Base-by-base conservation (phyloP, 108 stramenopile genomes). In the Epithemia pelagica region DNA sequence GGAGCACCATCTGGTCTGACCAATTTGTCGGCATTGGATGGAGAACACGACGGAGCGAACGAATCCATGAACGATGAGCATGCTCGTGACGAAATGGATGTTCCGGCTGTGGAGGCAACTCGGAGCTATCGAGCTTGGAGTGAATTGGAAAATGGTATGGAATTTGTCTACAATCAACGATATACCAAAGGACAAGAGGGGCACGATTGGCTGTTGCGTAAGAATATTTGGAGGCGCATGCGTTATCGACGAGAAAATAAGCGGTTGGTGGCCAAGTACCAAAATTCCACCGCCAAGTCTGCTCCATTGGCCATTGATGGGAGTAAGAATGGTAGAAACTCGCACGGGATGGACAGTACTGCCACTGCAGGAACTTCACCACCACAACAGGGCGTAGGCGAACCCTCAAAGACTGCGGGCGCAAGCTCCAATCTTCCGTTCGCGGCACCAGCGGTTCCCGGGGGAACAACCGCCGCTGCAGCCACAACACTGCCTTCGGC, bases 221-320 rank as follows among this genome's bases (percentile, higher is more conserved):
- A 94, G 74, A 94, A 91, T 68, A 94, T 94, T 59, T 94, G 93
- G 93, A 70, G 93, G 24, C 72, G 93, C 37, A 94, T 94, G 93
- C 70, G 93, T 1, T 94, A 94, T 68, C 78, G 93, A 46, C 65
- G 93, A 37, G 88, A 90, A 77, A 94, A 91, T 69, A 86, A 84
- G 51, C 73, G 75, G 57, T 80, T 87, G 76, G 86, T 94, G 33
- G 61, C 61, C 54, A 66, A 69, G 24, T 72, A 71, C 64, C 73
- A 58, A 31, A 31, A 33, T 24, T 32, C 21, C 29, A 52, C 24
- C 15, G 30, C 22, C 33, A 22, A 18, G 54, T 26, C 66, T 22
- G 56, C 10, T 28, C 7, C 58, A 20, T 3, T 26, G 32, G 37
- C 32, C 29, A 7, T 19, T 28, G 37, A 2, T 25, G 18, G 15